Percentiles rank a stretch among this genome's conserved stretches.
Conservation (phyloP, 139 green algal species). For the Raphidocelis subcapitata region DNA sequence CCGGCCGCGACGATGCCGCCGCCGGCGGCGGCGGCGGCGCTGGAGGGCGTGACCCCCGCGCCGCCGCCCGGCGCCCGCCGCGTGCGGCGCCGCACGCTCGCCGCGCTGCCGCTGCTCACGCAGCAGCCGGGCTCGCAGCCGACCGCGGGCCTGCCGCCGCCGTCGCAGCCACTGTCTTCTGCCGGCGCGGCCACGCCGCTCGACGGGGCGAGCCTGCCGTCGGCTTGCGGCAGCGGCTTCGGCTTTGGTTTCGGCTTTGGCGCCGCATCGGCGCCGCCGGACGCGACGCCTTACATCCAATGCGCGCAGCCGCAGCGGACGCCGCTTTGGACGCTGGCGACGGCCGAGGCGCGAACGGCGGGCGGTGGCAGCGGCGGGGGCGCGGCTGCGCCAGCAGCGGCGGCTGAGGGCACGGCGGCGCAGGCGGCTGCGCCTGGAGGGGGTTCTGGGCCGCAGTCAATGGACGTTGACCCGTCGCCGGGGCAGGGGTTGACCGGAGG, state of each 20-base stretch:
- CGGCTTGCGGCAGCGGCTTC: not conserved
- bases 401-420: not conserved
- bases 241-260: not conserved
- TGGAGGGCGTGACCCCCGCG: too few species aligned
- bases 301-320: constrained; percentile 2
- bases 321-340: not conserved
- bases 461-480: too few species aligned
- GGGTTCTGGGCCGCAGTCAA: too few species aligned
- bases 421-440: not conserved
- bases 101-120: too few species aligned
- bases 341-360: not conserved
- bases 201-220: too few species aligned
- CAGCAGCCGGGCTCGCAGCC: too few species aligned
- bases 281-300: not conserved
- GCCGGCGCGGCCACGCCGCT: not conserved
- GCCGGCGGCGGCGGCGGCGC: too few species aligned
- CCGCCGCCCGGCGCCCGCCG: too few species aligned
- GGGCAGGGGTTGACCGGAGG: too few species aligned
- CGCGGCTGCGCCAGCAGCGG: not conserved
- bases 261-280: not conserved
- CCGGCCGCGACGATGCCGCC: too few species aligned
- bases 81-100: too few species aligned
- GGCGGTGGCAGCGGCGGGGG: not conserved
- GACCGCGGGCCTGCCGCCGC: not conserved
- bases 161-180: too few species aligned